phyloP scores from a whole-genome alignment of 2,329 filamentous ascomycete species.

The Alternaria metachromatica region DNA sequence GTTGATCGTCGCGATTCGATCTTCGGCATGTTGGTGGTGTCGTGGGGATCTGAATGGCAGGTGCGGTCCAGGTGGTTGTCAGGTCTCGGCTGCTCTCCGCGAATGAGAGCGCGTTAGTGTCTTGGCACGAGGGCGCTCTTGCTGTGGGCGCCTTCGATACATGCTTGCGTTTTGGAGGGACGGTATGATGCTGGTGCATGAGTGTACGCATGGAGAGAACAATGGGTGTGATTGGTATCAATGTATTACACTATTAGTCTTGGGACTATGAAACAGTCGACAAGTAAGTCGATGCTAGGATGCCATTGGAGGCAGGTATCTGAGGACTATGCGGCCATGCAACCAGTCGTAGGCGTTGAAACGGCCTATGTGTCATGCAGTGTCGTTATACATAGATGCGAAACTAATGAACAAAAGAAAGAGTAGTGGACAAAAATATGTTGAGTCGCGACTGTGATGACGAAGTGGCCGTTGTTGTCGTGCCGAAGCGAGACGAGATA shows the following conservation, averaged over 20 bases:
- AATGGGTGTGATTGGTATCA: neutral
- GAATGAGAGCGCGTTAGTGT: neutral
- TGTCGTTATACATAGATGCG: neutral
- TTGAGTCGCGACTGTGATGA: neutral
- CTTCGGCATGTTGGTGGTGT: neutral
- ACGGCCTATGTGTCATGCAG: neutral
- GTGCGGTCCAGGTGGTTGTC: neutral
- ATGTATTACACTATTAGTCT: neutral
- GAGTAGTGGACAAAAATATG: neutral
- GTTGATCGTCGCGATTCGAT: neutral
- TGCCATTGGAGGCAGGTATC: neutral
- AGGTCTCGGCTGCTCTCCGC: neutral
- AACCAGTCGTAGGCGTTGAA: neutral
- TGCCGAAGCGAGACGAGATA: neutral
- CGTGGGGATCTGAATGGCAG: neutral
- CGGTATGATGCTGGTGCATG: neutral
- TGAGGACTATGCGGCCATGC: neutral
- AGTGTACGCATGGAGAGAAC: neutral
- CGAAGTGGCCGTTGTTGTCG: neutral
- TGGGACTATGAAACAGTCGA: neutral
- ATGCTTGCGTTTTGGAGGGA: neutral
- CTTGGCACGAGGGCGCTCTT: neutral
- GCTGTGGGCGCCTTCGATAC: neutral
- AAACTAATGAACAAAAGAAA: slow-evolving; percentile 3
- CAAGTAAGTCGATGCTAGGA: neutral